phyloP scores from a whole-genome alignment of 352 stramenopile species.

The Aphanomyces cochlioides region DNA sequence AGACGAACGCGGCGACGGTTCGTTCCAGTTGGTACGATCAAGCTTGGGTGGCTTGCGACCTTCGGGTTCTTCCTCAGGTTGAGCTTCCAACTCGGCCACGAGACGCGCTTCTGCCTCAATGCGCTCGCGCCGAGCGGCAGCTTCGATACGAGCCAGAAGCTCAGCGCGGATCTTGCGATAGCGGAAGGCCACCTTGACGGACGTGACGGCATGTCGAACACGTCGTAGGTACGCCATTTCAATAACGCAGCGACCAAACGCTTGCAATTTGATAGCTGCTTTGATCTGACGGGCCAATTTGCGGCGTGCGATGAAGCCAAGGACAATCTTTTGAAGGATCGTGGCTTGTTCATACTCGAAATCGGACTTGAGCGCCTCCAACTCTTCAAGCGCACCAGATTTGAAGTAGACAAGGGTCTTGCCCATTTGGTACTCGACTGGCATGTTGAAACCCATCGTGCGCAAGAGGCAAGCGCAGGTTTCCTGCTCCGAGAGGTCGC shows the following conservation, averaged over 20 bases:
- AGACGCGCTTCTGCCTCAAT: not conserved
- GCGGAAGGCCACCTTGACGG: slow-evolving; percentile 52
- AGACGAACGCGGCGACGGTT: slow-evolving; percentile 18
- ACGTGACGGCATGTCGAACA: slow-evolving; percentile 60
- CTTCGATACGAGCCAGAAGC: not conserved
- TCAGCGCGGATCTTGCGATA: slow-evolving; percentile 3
- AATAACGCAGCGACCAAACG: slow-evolving; percentile 71
- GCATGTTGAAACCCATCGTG: slow-evolving; percentile 75
- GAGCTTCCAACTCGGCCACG: not conserved
- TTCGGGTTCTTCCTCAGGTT: not conserved
- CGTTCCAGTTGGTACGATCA: slow-evolving; percentile 1
- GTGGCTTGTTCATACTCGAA: slow-evolving; percentile 88
- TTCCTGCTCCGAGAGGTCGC: slow-evolving; percentile 38
- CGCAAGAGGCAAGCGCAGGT: slow-evolving; percentile 80
- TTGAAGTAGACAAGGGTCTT: slow-evolving; percentile 97
- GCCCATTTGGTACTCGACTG: slow-evolving; percentile 86
- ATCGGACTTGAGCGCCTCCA: slow-evolving; percentile 91
- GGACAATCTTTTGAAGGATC: slow-evolving; percentile 74
- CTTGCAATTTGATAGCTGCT: slow-evolving; percentile 74
- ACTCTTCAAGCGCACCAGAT: slow-evolving; percentile 91
- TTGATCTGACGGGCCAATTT: slow-evolving; percentile 58
- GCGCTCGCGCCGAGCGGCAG: not conserved
- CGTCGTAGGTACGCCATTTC: slow-evolving; percentile 70
- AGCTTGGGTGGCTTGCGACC: not conserved
- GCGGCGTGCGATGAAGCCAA: slow-evolving; percentile 78